phyloP scores from a whole-genome alignment of 208 protist genomes.

The Leishmania gerbilli region DNA sequence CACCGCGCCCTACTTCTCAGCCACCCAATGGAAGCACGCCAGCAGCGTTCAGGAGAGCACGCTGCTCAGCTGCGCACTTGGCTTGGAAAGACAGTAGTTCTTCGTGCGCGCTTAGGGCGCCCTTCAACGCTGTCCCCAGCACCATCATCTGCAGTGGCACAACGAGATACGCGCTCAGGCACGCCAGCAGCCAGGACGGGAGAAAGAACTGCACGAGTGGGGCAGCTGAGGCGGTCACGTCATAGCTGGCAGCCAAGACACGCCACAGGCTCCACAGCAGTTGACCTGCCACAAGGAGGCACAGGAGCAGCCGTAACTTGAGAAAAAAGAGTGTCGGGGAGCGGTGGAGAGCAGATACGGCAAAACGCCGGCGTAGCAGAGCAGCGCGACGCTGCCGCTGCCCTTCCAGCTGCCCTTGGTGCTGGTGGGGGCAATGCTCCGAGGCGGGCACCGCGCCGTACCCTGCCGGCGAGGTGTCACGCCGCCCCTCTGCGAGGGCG shows the following conservation, averaged over 20 bases:
- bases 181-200: conserved; percentile 13
- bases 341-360: conserved; percentile 18
- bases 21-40: not conserved
- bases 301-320: conserved; percentile 36
- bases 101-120: conserved; percentile 20
- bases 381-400: conserved; percentile 5
- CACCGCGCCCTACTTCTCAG: not conserved
- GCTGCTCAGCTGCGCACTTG: conserved; percentile 28
- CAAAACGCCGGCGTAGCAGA: conserved; percentile 21
- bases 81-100: conserved; percentile 26
- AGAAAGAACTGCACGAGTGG: conserved; percentile 11
- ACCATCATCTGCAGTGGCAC: conserved; percentile 10
- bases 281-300: conserved; percentile 28
- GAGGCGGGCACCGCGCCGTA: not conserved
- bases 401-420: not conserved
- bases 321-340: conserved; percentile 28
- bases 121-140: conserved; percentile 24
- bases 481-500: not conserved
- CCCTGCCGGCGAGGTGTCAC: not conserved
- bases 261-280: conserved; percentile 24
- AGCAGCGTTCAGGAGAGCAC: conserved; percentile 18
- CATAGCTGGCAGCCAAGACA: not conserved
- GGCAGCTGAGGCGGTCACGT: not conserved
- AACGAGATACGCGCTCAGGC: conserved; percentile 24
- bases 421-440: not conserved